These are phyloP conservation scores for Bryum argenteum DNA, from an alignment of 225 moss, liverwort and hornwort genomes.

Conservation along the genomic window DNA sequence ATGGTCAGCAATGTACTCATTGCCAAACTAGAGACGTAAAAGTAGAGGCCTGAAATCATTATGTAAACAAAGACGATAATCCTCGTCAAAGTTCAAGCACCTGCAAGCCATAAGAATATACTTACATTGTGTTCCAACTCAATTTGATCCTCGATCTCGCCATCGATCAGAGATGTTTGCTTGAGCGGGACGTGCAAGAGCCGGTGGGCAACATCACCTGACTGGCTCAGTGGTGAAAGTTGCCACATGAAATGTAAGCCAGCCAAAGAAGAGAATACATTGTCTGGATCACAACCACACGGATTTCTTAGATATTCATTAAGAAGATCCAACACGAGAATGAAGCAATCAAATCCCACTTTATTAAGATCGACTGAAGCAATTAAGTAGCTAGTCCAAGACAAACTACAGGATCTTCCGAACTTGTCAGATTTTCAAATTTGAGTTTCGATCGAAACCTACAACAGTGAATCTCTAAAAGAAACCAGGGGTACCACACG, in stretches of 20 bases:
- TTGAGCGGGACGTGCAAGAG: constrained; percentile 86
- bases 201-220: constrained; percentile 72
- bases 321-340: neutral
- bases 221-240: constrained; percentile 75
- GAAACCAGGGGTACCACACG: neutral
- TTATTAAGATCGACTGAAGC: neutral
- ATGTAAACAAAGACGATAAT: constrained; percentile 12
- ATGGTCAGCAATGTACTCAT: neutral
- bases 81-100: constrained; percentile 19
- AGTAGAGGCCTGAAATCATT: neutral
- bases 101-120: constrained; percentile 23
- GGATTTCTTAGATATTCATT: constrained; percentile 17
- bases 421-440: constrained; percentile 10
- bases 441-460: neutral
- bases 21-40: constrained; percentile 19
- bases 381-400: neutral
- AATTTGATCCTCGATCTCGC: constrained; percentile 85
- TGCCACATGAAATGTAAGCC: constrained; percentile 97
- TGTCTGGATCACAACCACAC: constrained; percentile 63
- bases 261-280: constrained; percentile 87
- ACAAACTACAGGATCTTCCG: constrained; percentile 5
- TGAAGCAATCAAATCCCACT: constrained; percentile 1
- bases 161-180: constrained; percentile 85
- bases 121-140: constrained; percentile 83
- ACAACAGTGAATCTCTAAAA: constrained; percentile 18